Conservation (phyloP, 2,329 filamentous ascomycete species). For the Diplodia corticola region DNA sequence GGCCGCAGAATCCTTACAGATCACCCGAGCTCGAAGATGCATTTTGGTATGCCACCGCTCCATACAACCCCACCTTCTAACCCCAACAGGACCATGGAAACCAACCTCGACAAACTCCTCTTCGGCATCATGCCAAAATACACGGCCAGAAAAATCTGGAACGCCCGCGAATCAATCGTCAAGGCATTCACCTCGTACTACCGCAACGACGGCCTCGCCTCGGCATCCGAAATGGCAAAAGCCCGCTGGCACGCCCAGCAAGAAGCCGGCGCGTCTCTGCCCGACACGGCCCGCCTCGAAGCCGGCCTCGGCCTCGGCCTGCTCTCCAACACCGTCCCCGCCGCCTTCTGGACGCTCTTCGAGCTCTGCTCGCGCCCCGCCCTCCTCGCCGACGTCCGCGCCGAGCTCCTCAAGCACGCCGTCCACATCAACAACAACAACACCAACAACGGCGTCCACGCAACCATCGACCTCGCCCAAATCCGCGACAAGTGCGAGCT, state of each 20-base stretch:
- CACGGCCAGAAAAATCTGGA: slow-evolving; percentile 36
- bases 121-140: slow-evolving; percentile 31
- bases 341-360: slow-evolving; percentile 46
- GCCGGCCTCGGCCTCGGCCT: slow-evolving; percentile 45
- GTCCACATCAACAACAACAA: slow-evolving; percentile 24
- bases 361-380: slow-evolving; percentile 39
- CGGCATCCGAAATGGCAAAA: slow-evolving; percentile 41
- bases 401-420: slow-evolving; percentile 29
- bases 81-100: slow-evolving; percentile 30
- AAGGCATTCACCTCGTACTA: slow-evolving; percentile 45
- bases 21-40: slow-evolving; percentile 38
- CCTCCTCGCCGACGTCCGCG: slow-evolving; percentile 35
- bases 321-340: slow-evolving; percentile 44
- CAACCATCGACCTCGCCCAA: slow-evolving; percentile 35
- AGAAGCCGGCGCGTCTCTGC: slow-evolving; percentile 34
- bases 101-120: slow-evolving; percentile 32
- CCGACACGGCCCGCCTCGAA: slow-evolving; percentile 46
- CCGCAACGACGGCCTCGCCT: slow-evolving; percentile 38
- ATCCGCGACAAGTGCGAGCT: slow-evolving; percentile 43
- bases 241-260: slow-evolving; percentile 40
- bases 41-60: slow-evolving; percentile 35
- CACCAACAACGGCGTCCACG: slow-evolving; percentile 24
- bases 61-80: neutral
- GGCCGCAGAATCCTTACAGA: slow-evolving; percentile 44
- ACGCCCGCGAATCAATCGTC: slow-evolving; percentile 38